Evolutionary conservation across 805 yeast species (phyloP), one percentile per base, ranked within the genome.

Genomic region (Scheffersomyces lignosus): DNA sequence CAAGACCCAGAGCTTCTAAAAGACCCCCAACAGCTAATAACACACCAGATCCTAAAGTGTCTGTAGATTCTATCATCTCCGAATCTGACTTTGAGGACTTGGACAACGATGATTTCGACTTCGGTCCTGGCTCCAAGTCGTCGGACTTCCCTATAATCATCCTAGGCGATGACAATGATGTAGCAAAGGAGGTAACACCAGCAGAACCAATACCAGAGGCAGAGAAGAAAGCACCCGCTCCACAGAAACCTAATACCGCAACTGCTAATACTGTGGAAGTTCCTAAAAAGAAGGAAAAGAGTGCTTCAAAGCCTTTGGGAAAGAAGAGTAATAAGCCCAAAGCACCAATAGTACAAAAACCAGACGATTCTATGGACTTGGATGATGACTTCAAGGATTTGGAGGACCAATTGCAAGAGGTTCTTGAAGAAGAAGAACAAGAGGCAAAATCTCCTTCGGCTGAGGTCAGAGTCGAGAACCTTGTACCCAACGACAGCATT

Each of bases 311-410:
- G 24, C 17, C 15, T 17, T 12, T 18, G 15, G 5, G 13, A 27
- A 22, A 24, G n/a, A n/a, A n/a, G n/a, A n/a, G n/a, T n/a, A n/a
- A n/a, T n/a, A n/a, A n/a, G n/a, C 8, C 32, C 18, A 37, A 28
- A 12, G 24, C 29, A 12, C 31, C 37, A 10, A 36, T 36, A 5
- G 30, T 36, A 10, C 29, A 32, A 15, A 18, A 36, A 10, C 33
- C 26, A 12, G 40, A 29, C 5, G 42, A 32, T 12, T 38, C 46
- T 8, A 38, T 38, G n/a, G 67, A 58, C 14, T 45, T 54, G 41
- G 66, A 56, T 18, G 72, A 69, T 47, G 73, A 68, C 18, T 69
- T 69, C 40, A 62, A 62, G 27, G 73, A 68, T 43, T 55, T 69
- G 29, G 75, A 69, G 34, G 66, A 66, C 38, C 70, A 69, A 40